Conservation (phyloP, 306 rosid genomes). For the Vigna angularis region DNA sequence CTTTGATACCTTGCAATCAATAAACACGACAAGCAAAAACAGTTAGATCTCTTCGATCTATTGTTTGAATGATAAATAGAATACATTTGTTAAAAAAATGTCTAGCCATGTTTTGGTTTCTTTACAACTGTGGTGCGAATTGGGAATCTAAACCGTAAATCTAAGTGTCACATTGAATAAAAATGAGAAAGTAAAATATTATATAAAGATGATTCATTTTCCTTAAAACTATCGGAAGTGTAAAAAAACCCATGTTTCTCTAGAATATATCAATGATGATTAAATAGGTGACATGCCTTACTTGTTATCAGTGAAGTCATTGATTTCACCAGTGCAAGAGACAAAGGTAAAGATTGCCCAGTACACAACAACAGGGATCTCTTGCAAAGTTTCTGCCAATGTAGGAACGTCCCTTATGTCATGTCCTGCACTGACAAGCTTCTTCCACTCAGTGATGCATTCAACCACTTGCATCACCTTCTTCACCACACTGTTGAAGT, state of each 20-base stretch:
- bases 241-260: too few relatives aligned
- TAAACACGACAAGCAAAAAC: neutral
- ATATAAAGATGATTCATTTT: too few relatives aligned
- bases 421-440: slow-evolving; percentile 28
- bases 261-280: too few relatives aligned
- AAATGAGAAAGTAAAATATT: too few relatives aligned
- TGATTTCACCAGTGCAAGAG: slow-evolving; percentile 26
- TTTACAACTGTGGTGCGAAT: too few relatives aligned
- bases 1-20: slow-evolving; percentile 29
- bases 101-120: too few relatives aligned
- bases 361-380: slow-evolving; percentile 41
- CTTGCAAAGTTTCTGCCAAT: slow-evolving; percentile 37
- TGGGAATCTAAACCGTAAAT: too few relatives aligned
- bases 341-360: slow-evolving; percentile 48
- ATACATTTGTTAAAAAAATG: too few relatives aligned
- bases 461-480: slow-evolving; percentile 48
- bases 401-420: slow-evolving; percentile 37
- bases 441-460: slow-evolving; percentile 54
- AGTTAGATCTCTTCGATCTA: neutral
- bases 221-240: too few relatives aligned
- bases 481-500: slow-evolving; percentile 26
- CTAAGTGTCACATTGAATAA: too few relatives aligned
- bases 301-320: slow-evolving; percentile 3
- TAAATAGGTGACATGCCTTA: neutral
- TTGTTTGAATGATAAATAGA: neutral